These are phyloP conservation scores for Petunia hybrid DNA, from an alignment of 305 asterid genomes.

Conservation along the genomic window DNA sequence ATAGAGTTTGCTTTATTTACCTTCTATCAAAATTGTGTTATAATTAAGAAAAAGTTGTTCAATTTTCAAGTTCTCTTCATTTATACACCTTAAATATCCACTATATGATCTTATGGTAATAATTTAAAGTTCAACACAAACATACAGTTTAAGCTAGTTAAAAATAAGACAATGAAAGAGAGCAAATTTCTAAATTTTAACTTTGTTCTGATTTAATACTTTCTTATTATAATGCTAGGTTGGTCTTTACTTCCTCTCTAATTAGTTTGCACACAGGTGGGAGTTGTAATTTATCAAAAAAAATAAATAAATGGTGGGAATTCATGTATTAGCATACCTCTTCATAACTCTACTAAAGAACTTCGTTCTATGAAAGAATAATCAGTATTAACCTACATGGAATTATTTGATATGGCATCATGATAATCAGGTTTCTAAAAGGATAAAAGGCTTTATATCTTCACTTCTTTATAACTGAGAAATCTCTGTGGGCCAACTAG, in stretches of 20 bases:
- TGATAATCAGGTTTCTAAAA: neutral
- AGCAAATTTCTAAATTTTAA: neutral
- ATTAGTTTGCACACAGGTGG: neutral
- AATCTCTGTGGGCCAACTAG: too few species aligned
- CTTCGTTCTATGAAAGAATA: neutral
- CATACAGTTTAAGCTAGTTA: neutral
- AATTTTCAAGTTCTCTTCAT: conserved; percentile 2
- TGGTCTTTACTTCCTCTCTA: neutral
- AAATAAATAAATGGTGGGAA: neutral
- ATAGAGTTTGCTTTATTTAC: neutral
- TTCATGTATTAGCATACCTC: neutral
- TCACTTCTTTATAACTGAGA: neutral
- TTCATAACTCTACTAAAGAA: neutral
- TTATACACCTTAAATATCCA: neutral
- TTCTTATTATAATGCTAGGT: neutral
- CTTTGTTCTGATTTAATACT: neutral
- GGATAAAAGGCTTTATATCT: neutral
- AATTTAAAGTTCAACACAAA: neutral
- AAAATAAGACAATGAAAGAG: neutral
- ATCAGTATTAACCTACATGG: neutral
- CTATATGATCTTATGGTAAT: neutral
- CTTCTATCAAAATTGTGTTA: neutral
- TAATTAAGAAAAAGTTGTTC: neutral
- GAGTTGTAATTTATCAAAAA: neutral
- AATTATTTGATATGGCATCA: neutral